Base-by-base conservation (phyloP, 352 stramenopile genomes). In the Phytopythium kandeliae region DNA sequence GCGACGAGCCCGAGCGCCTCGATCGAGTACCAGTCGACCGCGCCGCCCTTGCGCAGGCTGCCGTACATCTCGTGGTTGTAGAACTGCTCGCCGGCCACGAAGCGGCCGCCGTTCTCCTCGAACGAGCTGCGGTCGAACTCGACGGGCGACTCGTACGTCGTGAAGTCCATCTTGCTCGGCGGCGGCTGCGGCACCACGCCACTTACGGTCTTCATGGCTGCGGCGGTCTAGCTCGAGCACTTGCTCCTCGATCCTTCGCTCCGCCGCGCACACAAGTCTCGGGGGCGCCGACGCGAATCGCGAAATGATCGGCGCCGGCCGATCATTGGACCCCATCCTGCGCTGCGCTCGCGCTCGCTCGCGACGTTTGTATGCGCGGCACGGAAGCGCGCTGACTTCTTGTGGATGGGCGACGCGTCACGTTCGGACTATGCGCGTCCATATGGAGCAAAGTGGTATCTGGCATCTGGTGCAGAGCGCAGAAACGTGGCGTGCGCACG, bases 31-130 rank as follows among this genome's bases (percentile, higher is more conserved):
- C 70, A 86, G 41, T 69, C 42, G 12, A 89, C 58, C 5, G 69
- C 62, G 11, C 76, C 76, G 22, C 80, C 80, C 48, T 82, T 76
- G 61, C 75, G 75, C 30, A 87, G 65, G 62, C 67, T 82, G 54
- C 71, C 76, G 53, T 81, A 83, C 63, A 81, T 78, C 34, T 85
- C 69, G 50, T 83, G 74, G 57, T 88, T 85, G 63, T 85, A 88
- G 51, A 85, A 85, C 57, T 86, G 70, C 42, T 84, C 74, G 9
- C 79, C 77, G 0, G 74, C 72, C 40, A 88, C 76, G 54, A 78
- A 89, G 55, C 71, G 78, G 0, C 51, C 49, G 51, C 54, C 55
- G 17, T 72, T 44, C 26, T 67, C 60, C 19, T 76, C 63, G 54
- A 71, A 72, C 16, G 61, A 76, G 31, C 51, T 61, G 30, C 54